Base-by-base conservation (phyloP, 257 asterid species). In the Linderniella brevidens region DNA sequence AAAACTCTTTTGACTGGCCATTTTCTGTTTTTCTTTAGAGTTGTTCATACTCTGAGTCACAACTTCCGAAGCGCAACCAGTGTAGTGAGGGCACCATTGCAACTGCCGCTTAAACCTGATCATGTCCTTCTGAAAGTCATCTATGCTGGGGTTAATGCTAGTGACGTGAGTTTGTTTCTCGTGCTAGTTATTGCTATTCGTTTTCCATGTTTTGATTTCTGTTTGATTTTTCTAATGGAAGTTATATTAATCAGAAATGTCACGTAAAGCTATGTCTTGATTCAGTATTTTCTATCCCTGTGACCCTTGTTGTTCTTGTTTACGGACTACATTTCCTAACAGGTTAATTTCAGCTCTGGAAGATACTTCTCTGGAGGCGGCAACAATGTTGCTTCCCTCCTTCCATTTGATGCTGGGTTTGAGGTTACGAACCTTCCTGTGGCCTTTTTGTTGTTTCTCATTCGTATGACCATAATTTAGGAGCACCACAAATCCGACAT, bases 61-160 rank as follows among this genome's bases (percentile, higher is more conserved):
- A 70, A 88, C 59, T 84, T 88, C 57, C 87, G 79, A 17, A 71
- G 66, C 59, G 94, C 95, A 10, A 80, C 93, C 16, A 69, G 72
- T 54, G 77, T 80, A 40, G 75, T 76, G 60, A 84, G 59, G 35
- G 50, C 60, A 1, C 62, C 83, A 58, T 62, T 80, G 77, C 69
- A 64, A 53, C 62, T 80, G 54, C 95, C 95, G 0, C 67, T 88
- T 53, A 72, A 76, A 75, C 71, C 94, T 46, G 78, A 78, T 63
- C 62, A 72, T 17, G 98, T 88, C 51, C 87, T 88, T 63, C 20
- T 88, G 77, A 88, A 88, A 64, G 59, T 84, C 70, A 69, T 88
- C 50, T 84, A 88, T 68, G 98, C 98, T 41, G 98, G 98, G 66
- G 98, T 88, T 43, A 84, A 88, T 66, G 98, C 98, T 45, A 88